Evolutionary conservation across 805 yeast species (phyloP), one percentile per base, ranked within the genome.

Genomic region (Lachancea fermentati): DNA sequence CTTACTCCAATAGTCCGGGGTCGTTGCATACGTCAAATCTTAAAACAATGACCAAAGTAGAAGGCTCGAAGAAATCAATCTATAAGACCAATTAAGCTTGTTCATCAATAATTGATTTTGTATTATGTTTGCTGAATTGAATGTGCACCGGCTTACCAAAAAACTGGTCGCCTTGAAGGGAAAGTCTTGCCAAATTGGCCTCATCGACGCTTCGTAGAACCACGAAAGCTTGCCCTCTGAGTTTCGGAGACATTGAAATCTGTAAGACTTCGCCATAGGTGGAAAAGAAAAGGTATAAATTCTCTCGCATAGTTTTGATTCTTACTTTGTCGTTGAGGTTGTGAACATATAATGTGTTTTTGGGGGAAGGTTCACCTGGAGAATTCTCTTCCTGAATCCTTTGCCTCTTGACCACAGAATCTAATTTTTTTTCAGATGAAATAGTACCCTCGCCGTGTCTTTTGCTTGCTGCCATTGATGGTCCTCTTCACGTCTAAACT

Each of bases 211-310:
- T 68, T 25, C 72, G 67, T 47, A 79, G 68, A 1, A 74, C 63
- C 2, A 82, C 58, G 64, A 81, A 83, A 0, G 87, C 88, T 52
- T 80, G 86, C 0, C 87, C 88, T 41, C 85, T 65, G 47, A 69
- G 60, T 42, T 65, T 69, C 40, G 67, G 67, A 28, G 68, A 57
- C 18, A 72, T 55, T 35, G 67, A 58, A 8, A 84, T 67, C 8
- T 74, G 72, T 4, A 81, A 54, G 2, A 84, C 74, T 52, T 81
- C 87, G 0, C 87, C 88, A 56, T 69, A 81, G 0, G 79, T 72
- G 11, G 80, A 65, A 48, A 80, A 81, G 4, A 81, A 53, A 14
- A 81, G 51, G 51, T 75, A 81, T 9, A 84, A 60, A 48, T 73
- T 75, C 39, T 74, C 73, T 48, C 73, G 73, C 43, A 81, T 50